Conservation (phyloP, 306 rosid species). For the apple (Malus domestica) region ASM211411v1 NC_041791.1:30301001-30301500, state of each 20-base stretch:
- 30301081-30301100: background rate
- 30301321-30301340: background rate
- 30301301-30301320: background rate
- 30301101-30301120: background rate
- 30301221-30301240: background rate
- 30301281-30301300: background rate
- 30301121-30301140: background rate
- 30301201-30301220: background rate
- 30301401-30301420: background rate
- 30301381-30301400: background rate
- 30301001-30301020: conserved; percentile 21
- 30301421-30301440: background rate
- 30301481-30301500: conserved; percentile 1
- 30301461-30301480: background rate
- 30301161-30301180: background rate
- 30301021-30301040: background rate
- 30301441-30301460: background rate
- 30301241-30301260: background rate
- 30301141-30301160: background rate
- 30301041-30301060: background rate
- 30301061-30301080: background rate
- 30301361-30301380: background rate
- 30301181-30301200: background rate
- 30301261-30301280: background rate
- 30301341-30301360: background rate